Conservation (phyloP, 2,329 filamentous ascomycete species). For the Cytospora paraplurivora region DNA sequence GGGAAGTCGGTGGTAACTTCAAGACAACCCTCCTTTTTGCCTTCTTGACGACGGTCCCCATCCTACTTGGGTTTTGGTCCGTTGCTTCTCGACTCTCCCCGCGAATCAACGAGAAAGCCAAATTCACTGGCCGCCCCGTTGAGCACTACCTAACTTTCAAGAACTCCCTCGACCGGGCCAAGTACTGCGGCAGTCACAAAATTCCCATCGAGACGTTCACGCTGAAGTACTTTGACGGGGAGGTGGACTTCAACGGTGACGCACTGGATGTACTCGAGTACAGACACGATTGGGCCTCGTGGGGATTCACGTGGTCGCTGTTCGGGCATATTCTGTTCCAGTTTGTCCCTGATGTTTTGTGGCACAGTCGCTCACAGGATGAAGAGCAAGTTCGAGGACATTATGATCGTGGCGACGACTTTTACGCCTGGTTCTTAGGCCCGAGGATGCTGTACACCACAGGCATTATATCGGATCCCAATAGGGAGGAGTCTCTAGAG, state of each 20-base stretch:
- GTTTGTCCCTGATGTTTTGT: conserved; percentile 86
- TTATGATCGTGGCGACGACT: conserved; percentile 97
- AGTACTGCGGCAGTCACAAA: conserved; percentile 76
- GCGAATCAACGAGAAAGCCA: conserved; percentile 89
- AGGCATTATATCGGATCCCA: conserved; percentile 85
- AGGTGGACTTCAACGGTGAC: conserved; percentile 95
- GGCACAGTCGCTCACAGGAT: conserved; percentile 91
- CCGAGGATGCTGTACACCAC: conserved; percentile 99
- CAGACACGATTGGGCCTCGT: conserved; percentile 95
- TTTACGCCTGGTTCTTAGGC: conserved; percentile 97
- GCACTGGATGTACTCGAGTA: conserved; percentile 86
- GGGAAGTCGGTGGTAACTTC: conserved; percentile 80
- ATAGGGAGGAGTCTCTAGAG: conserved; percentile 86
- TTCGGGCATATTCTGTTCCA: conserved; percentile 86
- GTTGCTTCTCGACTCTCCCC: conserved; percentile 77
- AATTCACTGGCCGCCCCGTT: conserved; percentile 79
- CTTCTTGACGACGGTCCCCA: conserved; percentile 74
- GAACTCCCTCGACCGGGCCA: conserved; percentile 57
- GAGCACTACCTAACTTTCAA: conserved; percentile 90
- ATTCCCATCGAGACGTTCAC: conserved; percentile 92
- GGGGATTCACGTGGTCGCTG: conserved; percentile 81
- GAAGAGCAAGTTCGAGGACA: conserved; percentile 97
- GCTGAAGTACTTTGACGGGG: conserved; percentile 95
- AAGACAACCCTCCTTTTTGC: conserved; percentile 88
- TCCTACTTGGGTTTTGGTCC: conserved; percentile 82